Percentiles rank a stretch among this genome's conserved stretches.
phyloP scores from a whole-genome alignment of 805 yeast genomes.

The Lachancea quebecensis region DNA sequence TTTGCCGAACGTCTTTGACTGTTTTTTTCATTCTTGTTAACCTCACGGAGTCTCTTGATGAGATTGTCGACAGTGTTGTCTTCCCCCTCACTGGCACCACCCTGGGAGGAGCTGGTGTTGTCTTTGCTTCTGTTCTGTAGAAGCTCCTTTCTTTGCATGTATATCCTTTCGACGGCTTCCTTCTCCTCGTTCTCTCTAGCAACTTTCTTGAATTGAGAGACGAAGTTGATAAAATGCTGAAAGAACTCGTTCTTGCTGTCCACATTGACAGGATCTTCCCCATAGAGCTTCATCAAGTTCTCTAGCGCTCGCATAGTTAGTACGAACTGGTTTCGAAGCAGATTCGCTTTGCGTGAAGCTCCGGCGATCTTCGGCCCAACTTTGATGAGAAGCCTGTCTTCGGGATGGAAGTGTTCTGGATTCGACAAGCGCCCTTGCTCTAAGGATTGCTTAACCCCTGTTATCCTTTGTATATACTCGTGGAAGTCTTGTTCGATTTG shows the following conservation, averaged over 20 bases:
- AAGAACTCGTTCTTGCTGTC: constrained; percentile 55
- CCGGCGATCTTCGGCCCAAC: constrained; percentile 47
- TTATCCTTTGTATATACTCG: constrained; percentile 45
- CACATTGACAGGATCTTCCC: constrained; percentile 54
- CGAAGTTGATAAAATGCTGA: constrained; percentile 52
- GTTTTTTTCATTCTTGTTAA: constrained; percentile 9
- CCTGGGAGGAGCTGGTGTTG: background rate
- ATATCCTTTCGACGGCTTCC: constrained; percentile 62
- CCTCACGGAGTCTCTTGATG: constrained; percentile 23
- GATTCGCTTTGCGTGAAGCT: constrained; percentile 46
- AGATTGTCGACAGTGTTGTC: constrained; percentile 23
- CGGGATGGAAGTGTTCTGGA: constrained; percentile 54
- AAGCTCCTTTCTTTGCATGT: constrained; percentile 55
- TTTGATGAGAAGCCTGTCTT: constrained; percentile 51
- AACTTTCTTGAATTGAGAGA: constrained; percentile 54
- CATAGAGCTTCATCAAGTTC: constrained; percentile 59
- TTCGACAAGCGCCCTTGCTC: constrained; percentile 63
- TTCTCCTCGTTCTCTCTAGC: constrained; percentile 57
- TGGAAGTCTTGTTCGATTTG: constrained; percentile 52
- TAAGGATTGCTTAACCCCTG: constrained; percentile 46
- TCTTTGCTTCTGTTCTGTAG: constrained; percentile 22
- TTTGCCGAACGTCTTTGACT: constrained; percentile 1
- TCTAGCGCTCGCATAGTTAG: constrained; percentile 48
- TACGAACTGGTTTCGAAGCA: constrained; percentile 44
- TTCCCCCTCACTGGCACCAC: constrained; percentile 7